Evolutionary conservation across 2,329 filamentous ascomycete genomes (phyloP), one percentile per base, ranked within the genome.

Genomic region (Tolypocladium guangdongense): DNA sequence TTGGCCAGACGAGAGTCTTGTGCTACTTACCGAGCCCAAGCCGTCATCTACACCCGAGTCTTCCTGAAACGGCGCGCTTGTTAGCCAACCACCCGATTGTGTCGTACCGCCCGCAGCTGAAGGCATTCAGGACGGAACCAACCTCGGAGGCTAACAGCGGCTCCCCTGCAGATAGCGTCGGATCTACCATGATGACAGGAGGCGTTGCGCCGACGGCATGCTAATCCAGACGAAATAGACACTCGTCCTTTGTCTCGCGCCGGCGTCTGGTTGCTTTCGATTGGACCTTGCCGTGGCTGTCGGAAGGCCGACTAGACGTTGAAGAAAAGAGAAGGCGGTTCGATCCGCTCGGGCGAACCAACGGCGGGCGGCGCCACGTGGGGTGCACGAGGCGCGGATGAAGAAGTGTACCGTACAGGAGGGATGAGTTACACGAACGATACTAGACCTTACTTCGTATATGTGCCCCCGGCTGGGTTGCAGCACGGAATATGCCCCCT

Each of bases 131-230:
- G 37, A 16, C 8, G 11, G n/a, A 3, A 55, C 50, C 20, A 18
- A 55, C 54, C 51, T 55, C 54, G 39, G 51, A 50, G 16, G 54
- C 54, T 33, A 55, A 7, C 35, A 55, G 20, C 3, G 53, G 53
- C 50, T 54, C 53, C 30, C 46, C 46, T 11, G 50, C 18, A 30
- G 45, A 46, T 38, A 22, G 22, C 46, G 53, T 46, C 30, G 4
- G 16, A 37, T 49, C 50, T 18, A 27, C 43, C 43, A 52, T 48
- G 35, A 33, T 54, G 24, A 37, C 20, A 18, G 32, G 20, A 36
- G 14, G 11, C 18, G 47, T 22, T 8, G 27, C 30, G 47, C 33
- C 47, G 12, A 27, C 43, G 24, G 43, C 47, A 36, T 49, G 47
- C 32, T 24, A 14, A 12, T 16, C 7, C n/a, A 22, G 20, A 22